These are phyloP conservation scores for Boletus speciosus DNA, from an alignment of 768 basidiomycete species.

Conservation along the genomic window DNA sequence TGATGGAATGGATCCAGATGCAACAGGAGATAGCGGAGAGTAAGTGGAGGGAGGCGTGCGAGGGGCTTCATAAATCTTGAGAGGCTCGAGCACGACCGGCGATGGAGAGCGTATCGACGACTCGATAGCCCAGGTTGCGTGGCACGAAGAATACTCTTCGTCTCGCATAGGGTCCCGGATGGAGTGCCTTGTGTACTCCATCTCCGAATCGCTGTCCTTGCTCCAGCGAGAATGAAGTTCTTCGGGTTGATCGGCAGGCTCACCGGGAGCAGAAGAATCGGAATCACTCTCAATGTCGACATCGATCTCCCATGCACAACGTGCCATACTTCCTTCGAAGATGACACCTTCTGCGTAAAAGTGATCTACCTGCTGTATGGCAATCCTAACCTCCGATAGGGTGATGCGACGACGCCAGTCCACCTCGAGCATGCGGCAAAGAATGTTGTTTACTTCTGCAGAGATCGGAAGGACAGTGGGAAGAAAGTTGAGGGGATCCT, in stretches of 20 bases:
- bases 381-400: conserved; percentile 47
- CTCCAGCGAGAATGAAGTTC: conserved; percentile 58
- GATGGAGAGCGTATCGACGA: conserved; percentile 48
- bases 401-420: conserved; percentile 57
- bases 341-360: conserved; percentile 76
- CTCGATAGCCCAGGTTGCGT: conserved; percentile 55
- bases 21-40: conserved; percentile 43
- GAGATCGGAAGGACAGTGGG: conserved; percentile 82
- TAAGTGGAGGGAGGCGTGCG: conserved; percentile 51
- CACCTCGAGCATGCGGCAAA: conserved; percentile 69
- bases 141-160: conserved; percentile 42
- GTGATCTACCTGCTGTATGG: conserved; percentile 52
- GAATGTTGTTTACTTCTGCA: conserved; percentile 63
- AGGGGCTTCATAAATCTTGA: conserved; percentile 44
- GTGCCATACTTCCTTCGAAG: conserved; percentile 78
- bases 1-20: conserved; percentile 40
- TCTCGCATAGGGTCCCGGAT: conserved; percentile 31
- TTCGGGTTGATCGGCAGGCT: conserved; percentile 37
- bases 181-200: conserved; percentile 32
- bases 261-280: conserved; percentile 49
- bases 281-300: conserved; percentile 62
- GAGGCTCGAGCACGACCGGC: conserved; percentile 33
- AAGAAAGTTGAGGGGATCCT: conserved; percentile 76
- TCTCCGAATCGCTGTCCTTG: conserved; percentile 41
- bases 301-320: conserved; percentile 74